Evolutionary conservation across 176 grass and related monocot genomes (phyloP), one percentile per base, ranked within the genome.

Genomic region (Oryza nivara): DNA sequence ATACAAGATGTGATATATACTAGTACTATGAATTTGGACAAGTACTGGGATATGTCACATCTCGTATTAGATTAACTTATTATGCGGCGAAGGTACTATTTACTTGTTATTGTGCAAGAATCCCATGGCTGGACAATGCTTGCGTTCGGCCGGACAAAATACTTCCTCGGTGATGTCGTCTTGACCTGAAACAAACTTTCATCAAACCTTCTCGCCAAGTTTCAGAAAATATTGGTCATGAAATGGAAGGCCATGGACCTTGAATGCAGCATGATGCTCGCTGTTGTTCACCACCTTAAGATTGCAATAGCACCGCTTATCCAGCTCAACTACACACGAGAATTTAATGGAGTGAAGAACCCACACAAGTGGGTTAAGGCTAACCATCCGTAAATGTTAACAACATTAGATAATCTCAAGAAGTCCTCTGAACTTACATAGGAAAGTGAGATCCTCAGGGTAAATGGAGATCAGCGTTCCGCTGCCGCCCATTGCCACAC

Each of bases 211-310:
- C 72, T 32, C 48, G 38, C n/a, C 65, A 70, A 45, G 54, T 49
- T 90, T 88, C 72, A 56, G 40, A 41, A 41, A 41, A 41, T 41
- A 41, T 41, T 41, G 40, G 40, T 45, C 69, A 26, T 40, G 67
- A 89, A 82, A 49, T 23, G 80, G 64, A 13, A 43, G 17, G 23
- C 6, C 20, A 84, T 35, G 68, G 71, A 98, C 96, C 96, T 98
- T 98, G 85, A 98, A 98, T 35, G 96, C 96, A 36, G 95, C 93
- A 88, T 98, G 89, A 78, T 92, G 91, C 80, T 98, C 93, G 77
- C 93, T 98, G 70, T 98, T 98, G 91, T 98, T 98, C 64, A 95
- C 91, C 79, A 98, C 88, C 89, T 98, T 98, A 74, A 98, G 87
- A 89, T 95, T 98, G 83, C 96, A 95, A 83, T 89, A 92, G 83